Evolutionary conservation across 108 stramenopile species (phyloP), one percentile per base, ranked within the genome.

Genomic region (Skeletonema tropicum): DNA sequence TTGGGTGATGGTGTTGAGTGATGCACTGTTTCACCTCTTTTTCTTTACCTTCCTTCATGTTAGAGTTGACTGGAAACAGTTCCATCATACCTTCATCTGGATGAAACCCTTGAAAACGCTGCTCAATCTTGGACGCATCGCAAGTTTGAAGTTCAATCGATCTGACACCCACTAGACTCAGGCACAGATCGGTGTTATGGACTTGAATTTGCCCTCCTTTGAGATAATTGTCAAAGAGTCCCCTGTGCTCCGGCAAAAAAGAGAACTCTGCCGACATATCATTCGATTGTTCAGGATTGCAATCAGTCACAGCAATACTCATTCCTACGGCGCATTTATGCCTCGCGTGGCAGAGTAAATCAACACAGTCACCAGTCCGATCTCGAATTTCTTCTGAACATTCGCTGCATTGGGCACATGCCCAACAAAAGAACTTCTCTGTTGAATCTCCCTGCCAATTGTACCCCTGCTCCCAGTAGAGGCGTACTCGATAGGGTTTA

Each of bases 391-490:
- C n/a, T 36, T 33, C 30, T 10, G 23, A 7, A 10, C 35, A 23
- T 8, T 46, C 59, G 1, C 21, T 30, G 17, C 73, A 31, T 6
- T 58, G 29, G 1, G 19, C 21, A 48, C 88, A 89, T 0, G 32
- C 45, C 84, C 87, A 75, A 63, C 86, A 89, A 83, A 79, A 89
- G 57, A 68, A 74, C 11, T 79, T 82, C 60, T 89, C 88, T 25
- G 72, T 45, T 29, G 57, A 63, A 64, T 83, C 84, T 31, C 87
- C 86, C 72, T 89, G 88, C 88, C 88, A 89, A 30, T 60, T 75
- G 68, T 87, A 87, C 8, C 83, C 79, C 31, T 83, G 59, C 57
- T 89, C 45, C 88, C 88, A 89, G 60, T 87, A 84, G 38, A 87
- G 13, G 55, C 77, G 83, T 9, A 89, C 30, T 19, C 60, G 55